phyloP scores from a whole-genome alignment of 768 basidiomycete species.

The Russula griseocarnosa region DNA sequence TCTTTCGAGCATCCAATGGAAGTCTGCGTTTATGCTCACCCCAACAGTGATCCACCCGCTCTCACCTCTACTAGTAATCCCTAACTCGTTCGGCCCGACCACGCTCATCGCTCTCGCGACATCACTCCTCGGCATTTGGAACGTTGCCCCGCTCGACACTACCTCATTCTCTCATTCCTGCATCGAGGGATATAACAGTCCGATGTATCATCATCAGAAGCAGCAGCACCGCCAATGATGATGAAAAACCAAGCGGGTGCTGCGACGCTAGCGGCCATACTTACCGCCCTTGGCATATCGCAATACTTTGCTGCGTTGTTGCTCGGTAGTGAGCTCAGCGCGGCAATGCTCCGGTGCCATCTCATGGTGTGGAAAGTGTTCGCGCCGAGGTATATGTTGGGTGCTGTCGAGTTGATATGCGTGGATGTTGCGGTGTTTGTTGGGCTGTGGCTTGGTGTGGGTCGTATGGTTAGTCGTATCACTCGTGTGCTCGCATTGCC shows the following conservation, averaged over 20 bases:
- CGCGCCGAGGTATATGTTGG: constrained; percentile 89
- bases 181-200: not conserved
- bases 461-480: constrained; percentile 38
- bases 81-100: constrained; percentile 76
- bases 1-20: constrained; percentile 92
- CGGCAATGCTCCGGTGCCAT: constrained; percentile 75
- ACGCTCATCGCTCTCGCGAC: constrained; percentile 61
- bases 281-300: constrained; percentile 44
- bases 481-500: constrained; percentile 29
- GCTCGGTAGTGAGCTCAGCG: constrained; percentile 64
- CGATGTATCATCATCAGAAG: no score
- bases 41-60: constrained; percentile 64
- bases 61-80: constrained; percentile 65
- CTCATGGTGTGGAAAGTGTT: constrained; percentile 99
- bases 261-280: not conserved
- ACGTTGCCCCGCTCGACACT: constrained; percentile 55
- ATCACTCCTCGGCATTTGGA: constrained; percentile 80
- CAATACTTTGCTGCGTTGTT: constrained; percentile 63
- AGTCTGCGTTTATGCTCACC: constrained; percentile 81
- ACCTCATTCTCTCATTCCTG: no score
- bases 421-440: constrained; percentile 68
- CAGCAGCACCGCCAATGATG: not conserved
- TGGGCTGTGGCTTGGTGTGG: constrained; percentile 57
- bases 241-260: constrained; percentile 30
- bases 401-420: constrained; percentile 57